phyloP scores from a whole-genome alignment of 495 filamentous ascomycete genomes.

The Talaromyces stipitatus region DNA sequence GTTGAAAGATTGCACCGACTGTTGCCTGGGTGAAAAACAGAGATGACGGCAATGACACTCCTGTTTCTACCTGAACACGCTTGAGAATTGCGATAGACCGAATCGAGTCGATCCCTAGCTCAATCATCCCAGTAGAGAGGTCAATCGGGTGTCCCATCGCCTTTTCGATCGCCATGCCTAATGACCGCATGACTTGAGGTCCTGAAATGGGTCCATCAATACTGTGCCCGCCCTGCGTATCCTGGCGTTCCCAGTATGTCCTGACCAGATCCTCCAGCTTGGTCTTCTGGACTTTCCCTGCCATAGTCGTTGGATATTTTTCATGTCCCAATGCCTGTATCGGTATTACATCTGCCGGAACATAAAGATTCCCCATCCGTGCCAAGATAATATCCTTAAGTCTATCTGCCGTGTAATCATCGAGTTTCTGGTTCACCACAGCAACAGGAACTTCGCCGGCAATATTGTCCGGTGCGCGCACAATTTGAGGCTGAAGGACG shows the following conservation, averaged over 20 bases:
- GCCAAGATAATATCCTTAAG: slow-evolving; percentile 17
- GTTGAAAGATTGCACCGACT: slow-evolving; percentile 5
- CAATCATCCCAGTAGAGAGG: slow-evolving; percentile 9
- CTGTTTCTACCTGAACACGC: slow-evolving; percentile 9
- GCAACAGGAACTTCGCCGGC: slow-evolving; percentile 19
- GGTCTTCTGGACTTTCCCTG: slow-evolving; percentile 33
- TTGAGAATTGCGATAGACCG: slow-evolving; percentile 12
- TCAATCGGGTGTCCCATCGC: slow-evolving; percentile 7
- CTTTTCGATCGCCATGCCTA: slow-evolving; percentile 10
- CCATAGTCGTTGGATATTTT: slow-evolving; percentile 24
- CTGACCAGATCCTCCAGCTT: slow-evolving; percentile 14
- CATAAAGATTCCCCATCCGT: slow-evolving; percentile 23
- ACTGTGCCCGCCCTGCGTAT: background rate
- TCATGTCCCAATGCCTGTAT: slow-evolving; percentile 24
- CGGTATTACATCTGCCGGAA: slow-evolving; percentile 23
- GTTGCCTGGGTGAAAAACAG: slow-evolving; percentile 10
- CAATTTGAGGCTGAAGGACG: slow-evolving; percentile 14
- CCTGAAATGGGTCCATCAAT: background rate
- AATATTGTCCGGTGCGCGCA: slow-evolving; percentile 9
- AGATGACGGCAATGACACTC: slow-evolving; percentile 11
- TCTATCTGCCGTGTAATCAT: slow-evolving; percentile 5
- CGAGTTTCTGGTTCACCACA: slow-evolving; percentile 9
- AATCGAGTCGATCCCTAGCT: slow-evolving; percentile 15
- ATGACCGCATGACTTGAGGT: slow-evolving; percentile 2
- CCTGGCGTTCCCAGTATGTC: background rate